phyloP scores from a whole-genome alignment of 345 rosid genomes.

The Cardiospermum halicacabum region DNA sequence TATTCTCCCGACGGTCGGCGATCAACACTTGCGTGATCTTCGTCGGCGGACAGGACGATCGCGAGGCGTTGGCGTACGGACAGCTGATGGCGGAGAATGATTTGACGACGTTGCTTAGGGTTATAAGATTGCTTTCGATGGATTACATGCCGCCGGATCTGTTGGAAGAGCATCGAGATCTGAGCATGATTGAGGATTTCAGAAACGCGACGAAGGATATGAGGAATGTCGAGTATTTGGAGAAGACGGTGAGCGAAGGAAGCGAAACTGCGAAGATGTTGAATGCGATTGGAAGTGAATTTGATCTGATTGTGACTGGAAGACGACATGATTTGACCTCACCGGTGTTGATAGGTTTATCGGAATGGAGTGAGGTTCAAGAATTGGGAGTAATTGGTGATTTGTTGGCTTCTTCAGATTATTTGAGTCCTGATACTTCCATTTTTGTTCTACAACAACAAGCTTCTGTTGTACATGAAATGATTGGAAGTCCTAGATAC shows the following conservation, averaged over 20 bases:
- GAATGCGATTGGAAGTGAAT: not conserved
- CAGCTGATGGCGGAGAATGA: slow-evolving; percentile 26
- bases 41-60: slow-evolving; percentile 46
- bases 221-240: not conserved
- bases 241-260: not conserved
- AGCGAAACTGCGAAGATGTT: not conserved
- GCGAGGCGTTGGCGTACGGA: slow-evolving; percentile 37
- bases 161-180: not conserved
- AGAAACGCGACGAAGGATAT: not conserved
- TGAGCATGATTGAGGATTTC: not conserved
- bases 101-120: slow-evolving; percentile 23
- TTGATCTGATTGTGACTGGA: not conserved
- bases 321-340: not conserved
- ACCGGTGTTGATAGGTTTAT: not conserved
- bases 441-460: not conserved
- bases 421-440: not conserved
- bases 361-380: not conserved
- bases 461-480: not conserved
- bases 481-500: not conserved
- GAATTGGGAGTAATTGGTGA: not conserved
- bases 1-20: not conserved
- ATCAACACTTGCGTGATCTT: slow-evolving; percentile 25
- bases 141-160: not conserved
- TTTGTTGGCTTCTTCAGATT: not conserved
- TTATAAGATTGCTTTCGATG: slow-evolving; percentile 21